phyloP scores from a whole-genome alignment of 441 rosid genomes.

The Jatropha multifida region DNA sequence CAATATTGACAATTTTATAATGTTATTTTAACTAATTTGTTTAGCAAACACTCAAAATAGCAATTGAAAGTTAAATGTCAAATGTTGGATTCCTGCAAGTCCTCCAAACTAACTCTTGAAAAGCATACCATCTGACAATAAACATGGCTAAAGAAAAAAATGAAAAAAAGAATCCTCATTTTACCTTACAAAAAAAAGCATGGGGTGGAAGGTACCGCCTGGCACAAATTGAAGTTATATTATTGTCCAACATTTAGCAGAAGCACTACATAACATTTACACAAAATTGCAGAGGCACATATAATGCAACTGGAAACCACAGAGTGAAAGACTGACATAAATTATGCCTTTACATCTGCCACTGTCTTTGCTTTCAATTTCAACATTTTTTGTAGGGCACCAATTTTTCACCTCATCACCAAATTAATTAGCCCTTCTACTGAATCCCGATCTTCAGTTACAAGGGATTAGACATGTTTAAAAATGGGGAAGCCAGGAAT shows the following conservation, averaged over 20 bases:
- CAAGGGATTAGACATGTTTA: no score
- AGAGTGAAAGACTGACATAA: constrained; percentile 20
- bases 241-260: constrained; percentile 11
- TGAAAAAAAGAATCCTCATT: no score
- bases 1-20: no score
- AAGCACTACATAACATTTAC: not conserved
- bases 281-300: constrained; percentile 6
- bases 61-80: no score
- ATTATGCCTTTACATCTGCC: constrained; percentile 16
- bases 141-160: no score
- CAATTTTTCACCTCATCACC: not conserved
- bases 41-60: no score
- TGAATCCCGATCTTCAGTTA: not conserved
- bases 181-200: not conserved
- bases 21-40: no score
- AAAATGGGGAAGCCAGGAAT: no score
- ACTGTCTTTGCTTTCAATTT: not conserved
- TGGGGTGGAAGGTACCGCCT: not conserved
- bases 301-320: constrained; percentile 24
- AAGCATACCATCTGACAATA: no score
- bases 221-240: not conserved
- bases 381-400: not conserved
- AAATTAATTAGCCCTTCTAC: not conserved
- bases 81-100: no score
- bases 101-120: no score